Conservation (phyloP, 768 basidiomycete species). For the Mycena alexandri region DNA sequence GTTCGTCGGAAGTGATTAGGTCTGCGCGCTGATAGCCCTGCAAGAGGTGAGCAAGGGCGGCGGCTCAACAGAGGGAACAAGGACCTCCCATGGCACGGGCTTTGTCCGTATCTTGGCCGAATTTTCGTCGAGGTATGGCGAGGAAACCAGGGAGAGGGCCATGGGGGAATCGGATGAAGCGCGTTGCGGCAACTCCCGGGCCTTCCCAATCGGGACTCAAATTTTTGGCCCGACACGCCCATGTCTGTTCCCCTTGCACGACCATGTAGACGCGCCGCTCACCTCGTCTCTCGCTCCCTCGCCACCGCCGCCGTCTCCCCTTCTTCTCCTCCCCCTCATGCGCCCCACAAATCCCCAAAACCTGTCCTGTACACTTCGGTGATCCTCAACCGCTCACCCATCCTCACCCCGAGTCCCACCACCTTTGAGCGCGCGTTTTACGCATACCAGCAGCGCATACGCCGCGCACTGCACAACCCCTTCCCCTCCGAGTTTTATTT, state of each 20-base stretch:
- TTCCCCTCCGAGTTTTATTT: conserved; percentile 94
- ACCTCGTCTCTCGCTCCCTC: conserved; percentile 29
- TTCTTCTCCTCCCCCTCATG: conserved; percentile 21
- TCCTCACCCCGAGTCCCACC: conserved; percentile 77
- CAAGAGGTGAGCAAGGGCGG: conserved; percentile 33
- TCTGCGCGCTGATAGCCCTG: conserved; percentile 97
- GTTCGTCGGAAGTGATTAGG: conserved; percentile 88
- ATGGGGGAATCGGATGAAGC: conserved; percentile 51
- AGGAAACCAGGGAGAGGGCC: conserved; percentile 84
- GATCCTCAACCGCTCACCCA: conserved; percentile 82
- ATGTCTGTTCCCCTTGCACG: conserved; percentile 22
- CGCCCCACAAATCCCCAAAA: conserved; percentile 43
- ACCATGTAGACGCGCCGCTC: conserved; percentile 29
- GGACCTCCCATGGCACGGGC: conserved; percentile 96
- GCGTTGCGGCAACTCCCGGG: neutral
- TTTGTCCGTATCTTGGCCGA: conserved; percentile 91
- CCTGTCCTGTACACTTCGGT: conserved; percentile 70
- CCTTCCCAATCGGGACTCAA: neutral
- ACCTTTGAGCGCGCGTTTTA: conserved; percentile 86
- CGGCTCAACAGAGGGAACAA: neutral
- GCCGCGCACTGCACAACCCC: conserved; percentile 88
- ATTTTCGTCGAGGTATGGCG: conserved; percentile 87
- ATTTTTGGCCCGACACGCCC: neutral
- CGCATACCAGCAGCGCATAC: conserved; percentile 85
- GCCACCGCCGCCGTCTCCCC: conserved; percentile 23